Evolutionary conservation across 495 filamentous ascomycete genomes (phyloP), one percentile per base, ranked within the genome.

Genomic region (Lepidopterella palustris): DNA sequence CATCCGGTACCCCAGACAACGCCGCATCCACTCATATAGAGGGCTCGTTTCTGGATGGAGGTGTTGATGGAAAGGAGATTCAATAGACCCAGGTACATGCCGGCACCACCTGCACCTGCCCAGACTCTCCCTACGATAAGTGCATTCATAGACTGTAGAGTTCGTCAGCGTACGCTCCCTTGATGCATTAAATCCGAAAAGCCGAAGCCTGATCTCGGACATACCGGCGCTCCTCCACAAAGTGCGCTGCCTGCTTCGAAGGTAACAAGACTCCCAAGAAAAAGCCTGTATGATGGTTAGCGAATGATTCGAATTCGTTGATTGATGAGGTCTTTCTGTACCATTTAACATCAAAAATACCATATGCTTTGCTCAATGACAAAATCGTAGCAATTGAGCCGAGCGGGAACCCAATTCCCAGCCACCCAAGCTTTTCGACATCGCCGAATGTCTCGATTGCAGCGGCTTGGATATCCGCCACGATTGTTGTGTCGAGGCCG

Each of bases 401-500:
- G 11, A 71, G 50, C 9, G 64, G 64, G 52, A 71, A 71, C 0
- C 60, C 68, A 11, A 65, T 64, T 4, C 66, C 64, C 24, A 69
- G 53, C 68, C 66, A 69, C 1, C 59, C 63, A 15, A 71, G 54
- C 45, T 63, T 59, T n/a, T 66, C 63, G 6, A 74, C 59, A 11
- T 68, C 40, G 5, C 53, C 66, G 39, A 75, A 73, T 0, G 28
- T 40, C 21, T 64, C 54, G 4, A 68, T 21, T 0, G 76, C 56
- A 0, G 69, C 51, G 0, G 50, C 65, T 56, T 78, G 76, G 1
- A 77, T 57, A 55, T 74, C 70, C 4, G 76, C 74, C 5, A 67
- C 72, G 48, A 78, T 76, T 2, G 76, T 77, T 4, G 60, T 71
- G 54, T 77, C 76, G 20, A 77, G 63, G 21, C 70, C 75, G 52